phyloP scores from a whole-genome alignment of 75 land plant species.

The Pinus albicaulis region DNA sequence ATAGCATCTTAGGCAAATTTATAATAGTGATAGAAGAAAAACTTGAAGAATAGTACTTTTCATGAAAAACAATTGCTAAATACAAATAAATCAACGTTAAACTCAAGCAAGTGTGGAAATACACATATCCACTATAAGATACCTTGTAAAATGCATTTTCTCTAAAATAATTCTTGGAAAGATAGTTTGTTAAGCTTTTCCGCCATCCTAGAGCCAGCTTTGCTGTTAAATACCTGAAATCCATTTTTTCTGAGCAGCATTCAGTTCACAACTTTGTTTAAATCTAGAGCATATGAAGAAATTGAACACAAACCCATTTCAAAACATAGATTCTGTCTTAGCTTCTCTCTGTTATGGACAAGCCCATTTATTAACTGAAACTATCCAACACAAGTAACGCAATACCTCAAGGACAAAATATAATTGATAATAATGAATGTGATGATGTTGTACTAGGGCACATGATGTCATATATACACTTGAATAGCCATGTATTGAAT shows the following conservation, averaged over 20 bases:
- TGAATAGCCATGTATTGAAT: too few relatives aligned
- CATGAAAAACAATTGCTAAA: not conserved
- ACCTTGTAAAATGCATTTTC: slow-evolving; percentile 98
- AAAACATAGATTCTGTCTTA: not conserved
- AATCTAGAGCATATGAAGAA: not conserved
- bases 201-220: slow-evolving; percentile 94
- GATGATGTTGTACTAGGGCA: too few relatives aligned
- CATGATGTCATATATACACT: too few relatives aligned
- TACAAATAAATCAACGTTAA: not conserved
- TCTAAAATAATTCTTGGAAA: slow-evolving; percentile 73
- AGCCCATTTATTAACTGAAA: too few relatives aligned
- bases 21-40: not conserved
- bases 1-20: not conserved
- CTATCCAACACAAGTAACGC: too few relatives aligned
- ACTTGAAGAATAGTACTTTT: not conserved
- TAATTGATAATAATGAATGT: too few relatives aligned
- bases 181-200: slow-evolving; percentile 76
- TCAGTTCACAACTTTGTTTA: not conserved
- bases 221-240: slow-evolving; percentile 80
- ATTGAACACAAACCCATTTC: not conserved
- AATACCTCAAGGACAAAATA: too few relatives aligned
- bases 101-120: not conserved
- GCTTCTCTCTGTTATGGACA: too few relatives aligned
- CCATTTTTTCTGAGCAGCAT: not conserved
- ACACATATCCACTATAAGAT: not conserved